Evolutionary conservation across 192 early-diverging fungal species (phyloP), one percentile per base, ranked within the genome.

Genomic region (Linnemannia zychae): DNA sequence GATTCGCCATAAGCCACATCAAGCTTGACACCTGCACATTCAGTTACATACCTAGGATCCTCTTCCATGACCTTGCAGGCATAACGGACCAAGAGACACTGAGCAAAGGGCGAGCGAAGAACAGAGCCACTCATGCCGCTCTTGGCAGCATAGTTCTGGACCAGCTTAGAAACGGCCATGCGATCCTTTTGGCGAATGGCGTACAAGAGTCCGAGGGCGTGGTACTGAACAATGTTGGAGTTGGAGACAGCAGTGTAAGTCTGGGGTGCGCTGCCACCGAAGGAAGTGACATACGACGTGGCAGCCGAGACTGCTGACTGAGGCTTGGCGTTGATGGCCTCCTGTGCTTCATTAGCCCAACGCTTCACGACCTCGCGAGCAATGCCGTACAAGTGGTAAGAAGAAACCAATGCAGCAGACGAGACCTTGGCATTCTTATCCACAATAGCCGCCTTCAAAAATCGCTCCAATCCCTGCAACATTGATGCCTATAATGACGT

Each of bases 261-360:
- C 22, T 88, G 81, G 44, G 87, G 86, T 3, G 73, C 74, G 49
- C 77, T 75, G 36, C 90, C 87, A 47, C 88, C 84, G 69, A 92
- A 90, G 13, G 88, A 91, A n/a, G 90, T 78, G 37, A 92, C 86
- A 53, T 92, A 92, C 33, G 86, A 89, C 17, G 90, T 86, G 1
- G 91, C 90, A 28, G 87, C 76, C 2, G 90, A 89, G 12, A 87
- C 82, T 24, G 88, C 86, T 24, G 93, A 91, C 38, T 88, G 77
- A 13, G 93, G 88, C 80, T 98, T 99, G 69, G 92, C 92, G 88
- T 95, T 95, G 36, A 98, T 93, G 4, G 97, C 96, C 90, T 99
- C 98, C 87, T 96, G 94, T 31, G 97, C 97, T 89, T 99, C 98
- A 71, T 97, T 99, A 24, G 95, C 95, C 98, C 98, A 99, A 69